These are phyloP conservation scores for Curvularia sp. DNA, from an alignment of 2,329 filamentous ascomycete genomes.

Conservation along the genomic window DNA sequence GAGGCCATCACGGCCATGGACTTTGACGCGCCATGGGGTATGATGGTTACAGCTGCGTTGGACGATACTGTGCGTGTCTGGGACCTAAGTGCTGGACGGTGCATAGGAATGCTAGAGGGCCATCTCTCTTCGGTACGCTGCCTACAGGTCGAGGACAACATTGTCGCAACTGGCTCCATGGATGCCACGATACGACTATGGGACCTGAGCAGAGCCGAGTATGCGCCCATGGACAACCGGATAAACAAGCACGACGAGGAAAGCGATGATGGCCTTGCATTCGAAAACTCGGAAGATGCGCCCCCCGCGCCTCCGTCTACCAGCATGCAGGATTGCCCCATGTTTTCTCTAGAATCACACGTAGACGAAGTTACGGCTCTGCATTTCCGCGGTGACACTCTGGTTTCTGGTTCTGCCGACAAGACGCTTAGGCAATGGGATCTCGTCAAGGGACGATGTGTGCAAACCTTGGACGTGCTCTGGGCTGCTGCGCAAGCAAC, in stretches of 20 bases:
- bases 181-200: slow-evolving; percentile 94
- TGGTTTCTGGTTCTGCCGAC: slow-evolving; percentile 95
- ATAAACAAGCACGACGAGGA: slow-evolving; percentile 54
- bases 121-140: slow-evolving; percentile 93
- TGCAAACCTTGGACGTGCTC: slow-evolving; percentile 96
- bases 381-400: slow-evolving; percentile 84
- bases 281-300: slow-evolving; percentile 74
- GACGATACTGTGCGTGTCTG: slow-evolving; percentile 95
- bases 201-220: slow-evolving; percentile 90
- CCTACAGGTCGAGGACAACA: slow-evolving; percentile 93
- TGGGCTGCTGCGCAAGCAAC: slow-evolving; percentile 94
- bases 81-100: slow-evolving; percentile 93
- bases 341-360: slow-evolving; percentile 89
- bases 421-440: slow-evolving; percentile 99
- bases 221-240: slow-evolving; percentile 70
- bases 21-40: slow-evolving; percentile 97
- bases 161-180: slow-evolving; percentile 91
- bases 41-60: slow-evolving; percentile 87
- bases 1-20: slow-evolving; percentile 90
- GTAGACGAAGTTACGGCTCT: slow-evolving; percentile 94
- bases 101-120: slow-evolving; percentile 89
- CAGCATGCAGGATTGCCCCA: slow-evolving; percentile 85
- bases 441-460: slow-evolving; percentile 92
- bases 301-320: slow-evolving; percentile 71
- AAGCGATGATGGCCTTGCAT: slow-evolving; percentile 67